phyloP scores from a whole-genome alignment of 495 filamentous ascomycete species.

The Lepraria neglecta region DNA sequence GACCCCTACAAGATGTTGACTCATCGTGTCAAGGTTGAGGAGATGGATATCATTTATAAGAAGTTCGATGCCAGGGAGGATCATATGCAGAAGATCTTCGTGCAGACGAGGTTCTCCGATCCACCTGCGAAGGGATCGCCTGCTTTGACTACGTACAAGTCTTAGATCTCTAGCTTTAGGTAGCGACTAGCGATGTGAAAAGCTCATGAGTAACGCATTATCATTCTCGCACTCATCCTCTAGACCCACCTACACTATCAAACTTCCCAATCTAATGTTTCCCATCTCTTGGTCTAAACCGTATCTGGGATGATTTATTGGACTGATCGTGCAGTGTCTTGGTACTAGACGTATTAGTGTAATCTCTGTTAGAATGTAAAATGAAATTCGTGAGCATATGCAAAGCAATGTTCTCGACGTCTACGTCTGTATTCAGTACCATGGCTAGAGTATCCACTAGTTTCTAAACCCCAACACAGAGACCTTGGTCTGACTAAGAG shows the following conservation, averaged over 20 bases:
- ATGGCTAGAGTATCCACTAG: too few relatives aligned
- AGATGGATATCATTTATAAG: constrained; percentile 63
- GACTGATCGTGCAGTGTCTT: too few relatives aligned
- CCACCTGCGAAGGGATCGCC: constrained; percentile 51
- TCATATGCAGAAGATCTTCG: constrained; percentile 65
- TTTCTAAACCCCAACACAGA: too few relatives aligned
- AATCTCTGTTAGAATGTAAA: too few relatives aligned
- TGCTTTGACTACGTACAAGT: constrained; percentile 40
- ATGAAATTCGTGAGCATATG: too few relatives aligned
- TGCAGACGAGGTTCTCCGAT: constrained; percentile 59
- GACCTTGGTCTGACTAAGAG: too few relatives aligned
- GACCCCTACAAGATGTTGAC: constrained; percentile 75
- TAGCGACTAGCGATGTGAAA: background rate
- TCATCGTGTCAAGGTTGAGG: constrained; percentile 69
- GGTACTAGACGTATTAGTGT: too few relatives aligned
- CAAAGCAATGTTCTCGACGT: too few relatives aligned
- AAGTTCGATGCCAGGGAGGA: constrained; percentile 64
- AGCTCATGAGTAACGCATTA: background rate
- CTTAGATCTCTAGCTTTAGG: background rate
- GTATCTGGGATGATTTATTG: background rate
- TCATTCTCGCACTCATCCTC: too few relatives aligned
- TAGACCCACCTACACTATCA: too few relatives aligned
- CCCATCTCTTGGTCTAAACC: background rate
- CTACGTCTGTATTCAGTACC: too few relatives aligned
- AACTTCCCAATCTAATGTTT: background rate